These are phyloP conservation scores for Pichia terricola DNA, from an alignment of 1,139 yeast genomes.

Conservation along the genomic window DNA sequence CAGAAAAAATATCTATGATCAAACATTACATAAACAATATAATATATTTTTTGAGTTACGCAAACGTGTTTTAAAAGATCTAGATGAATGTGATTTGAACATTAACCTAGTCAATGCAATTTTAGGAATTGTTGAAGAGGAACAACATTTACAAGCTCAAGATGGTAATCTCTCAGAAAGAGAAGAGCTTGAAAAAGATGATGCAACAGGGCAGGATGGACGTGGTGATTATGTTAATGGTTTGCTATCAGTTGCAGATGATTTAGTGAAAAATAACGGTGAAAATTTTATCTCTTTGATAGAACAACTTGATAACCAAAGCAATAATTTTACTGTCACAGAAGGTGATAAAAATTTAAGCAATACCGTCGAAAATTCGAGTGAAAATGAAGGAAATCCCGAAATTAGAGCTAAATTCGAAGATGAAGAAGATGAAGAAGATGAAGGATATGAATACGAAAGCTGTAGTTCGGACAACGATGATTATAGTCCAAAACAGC, in stretches of 20 bases:
- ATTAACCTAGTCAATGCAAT: constrained; percentile 18
- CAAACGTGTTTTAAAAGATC: constrained; percentile 11
- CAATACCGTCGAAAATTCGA: background rate
- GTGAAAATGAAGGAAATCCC: background rate
- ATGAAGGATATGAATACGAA: constrained; percentile 11
- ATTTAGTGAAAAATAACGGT: constrained; percentile 66
- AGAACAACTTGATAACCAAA: constrained; percentile 46
- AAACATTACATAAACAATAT: constrained; percentile 70
- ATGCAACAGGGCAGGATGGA: background rate
- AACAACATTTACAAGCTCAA: constrained; percentile 9
- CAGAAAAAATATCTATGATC: constrained; percentile 62
- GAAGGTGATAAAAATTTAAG: constrained; percentile 28
- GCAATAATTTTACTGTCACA: background rate
- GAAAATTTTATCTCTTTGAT: constrained; percentile 65
- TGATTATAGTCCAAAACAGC: constrained; percentile 45
- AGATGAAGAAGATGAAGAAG: constrained; percentile 25
- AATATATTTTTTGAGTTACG: constrained; percentile 37
- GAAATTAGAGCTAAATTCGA: constrained; percentile 19
- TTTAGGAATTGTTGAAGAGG: constrained; percentile 17
- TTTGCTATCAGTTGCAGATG: constrained; percentile 61
- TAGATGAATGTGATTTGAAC: constrained; percentile 18
- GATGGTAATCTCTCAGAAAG: constrained; percentile 1
- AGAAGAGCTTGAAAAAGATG: constrained; percentile 3
- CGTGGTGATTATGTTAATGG: constrained; percentile 4
- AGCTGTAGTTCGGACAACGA: constrained; percentile 19